Base-by-base conservation (phyloP, 805 yeast species). In the Kazachstania psychrophila region DNA sequence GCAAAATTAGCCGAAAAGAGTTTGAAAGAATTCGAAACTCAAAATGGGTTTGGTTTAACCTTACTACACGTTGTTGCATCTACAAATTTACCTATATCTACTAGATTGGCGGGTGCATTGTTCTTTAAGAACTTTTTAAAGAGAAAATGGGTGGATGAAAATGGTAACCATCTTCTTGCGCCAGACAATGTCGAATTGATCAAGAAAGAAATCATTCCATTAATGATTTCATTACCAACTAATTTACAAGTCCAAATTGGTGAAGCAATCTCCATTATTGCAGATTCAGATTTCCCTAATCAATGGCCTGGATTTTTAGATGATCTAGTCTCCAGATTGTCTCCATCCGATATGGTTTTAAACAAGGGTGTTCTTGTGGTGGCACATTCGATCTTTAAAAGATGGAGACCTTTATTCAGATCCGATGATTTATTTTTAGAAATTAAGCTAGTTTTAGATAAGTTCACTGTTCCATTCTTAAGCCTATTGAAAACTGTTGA, bases 351-450 rank as follows among this genome's bases (percentile, higher is more conserved):
- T 52, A 74, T 82, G 69, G 66, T 69, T 11, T 71, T 76, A 36
- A 86, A 87, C 57, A 82, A 79, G 48, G 95, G 96, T 37, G 88
- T 94, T 5, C 65, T 94, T 39, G 72, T 77, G 8, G 97, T 94
- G 15, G 94, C 96, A 5, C 98, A 92, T 58, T 84, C 96, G 1
- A 89, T 92, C 42, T 94, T 89, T 65, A 86, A 82, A 58, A 77
- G 94, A 62, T 92, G 99, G 99, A 73, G 98, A 53, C 95, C 96
- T 1, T 66, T 89, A 38, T 86, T 85, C 56, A 73, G 96, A 49
- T 81, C 95, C 1, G 95, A 94, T 56, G 96, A 78, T 31, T 70
- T 92, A 37, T 88, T 86, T 56, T 56, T 74, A 39, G 99, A 92
- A 56, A 92, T 92, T 54, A 77, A 80, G 54, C 67, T 84, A 54